These are phyloP conservation scores for Ceratocystis huliohia DNA, from an alignment of 2,329 filamentous ascomycete species.

Conservation along the genomic window DNA sequence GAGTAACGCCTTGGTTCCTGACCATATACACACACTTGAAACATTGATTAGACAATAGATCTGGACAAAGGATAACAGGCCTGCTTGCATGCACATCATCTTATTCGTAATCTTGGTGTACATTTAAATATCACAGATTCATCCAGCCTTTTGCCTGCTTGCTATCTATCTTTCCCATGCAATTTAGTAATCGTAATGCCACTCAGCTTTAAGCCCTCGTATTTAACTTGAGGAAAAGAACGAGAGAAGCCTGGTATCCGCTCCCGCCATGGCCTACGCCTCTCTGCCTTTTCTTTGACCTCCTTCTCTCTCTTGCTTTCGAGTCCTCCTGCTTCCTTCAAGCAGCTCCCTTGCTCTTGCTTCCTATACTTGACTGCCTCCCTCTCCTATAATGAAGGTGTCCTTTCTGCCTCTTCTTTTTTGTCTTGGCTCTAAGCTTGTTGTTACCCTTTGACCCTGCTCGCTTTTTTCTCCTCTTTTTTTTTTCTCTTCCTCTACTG, in stretches of 20 bases:
- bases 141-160: too few species aligned
- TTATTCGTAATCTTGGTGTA: too few species aligned
- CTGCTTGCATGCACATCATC: too few species aligned
- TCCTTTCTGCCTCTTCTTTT: not conserved
- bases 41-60: too few species aligned
- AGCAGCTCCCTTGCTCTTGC: not conserved
- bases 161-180: too few species aligned
- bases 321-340: slow-evolving; percentile 21
- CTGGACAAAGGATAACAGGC: too few species aligned
- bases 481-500: not conserved
- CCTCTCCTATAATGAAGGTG: slow-evolving; percentile 10
- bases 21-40: too few species aligned
- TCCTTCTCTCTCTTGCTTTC: slow-evolving; percentile 1
- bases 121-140: too few species aligned
- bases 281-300: not conserved
- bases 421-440: not conserved
- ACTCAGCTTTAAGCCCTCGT: too few species aligned
- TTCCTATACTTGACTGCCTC: not conserved
- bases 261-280: not conserved
- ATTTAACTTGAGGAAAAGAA: not conserved
- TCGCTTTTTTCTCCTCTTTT: not conserved
- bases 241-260: not conserved
- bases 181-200: too few species aligned
- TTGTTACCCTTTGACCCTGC: slow-evolving; percentile 19
- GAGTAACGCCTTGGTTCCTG: too few species aligned